Percentiles rank a stretch among this genome's conserved stretches.
Evolutionary conservation across 2,329 filamentous ascomycete genomes (phyloP).

Genomic region (Leptodontidium sp.): DNA sequence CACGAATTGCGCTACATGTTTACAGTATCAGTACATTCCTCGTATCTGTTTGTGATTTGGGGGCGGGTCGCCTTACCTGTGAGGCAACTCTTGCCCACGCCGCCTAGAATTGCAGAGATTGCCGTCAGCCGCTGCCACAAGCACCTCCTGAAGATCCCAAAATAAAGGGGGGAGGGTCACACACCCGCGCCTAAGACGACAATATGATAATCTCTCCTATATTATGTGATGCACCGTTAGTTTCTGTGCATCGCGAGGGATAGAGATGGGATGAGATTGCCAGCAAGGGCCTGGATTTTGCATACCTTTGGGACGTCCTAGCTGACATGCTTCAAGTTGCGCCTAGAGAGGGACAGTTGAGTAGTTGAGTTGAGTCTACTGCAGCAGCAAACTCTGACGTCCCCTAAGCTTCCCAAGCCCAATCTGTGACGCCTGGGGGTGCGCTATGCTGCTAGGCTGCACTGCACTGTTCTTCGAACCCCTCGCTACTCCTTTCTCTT

Average conservation of each 20-base stretch:
- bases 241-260: constrained; percentile 10
- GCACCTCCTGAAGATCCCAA: constrained; percentile 12
- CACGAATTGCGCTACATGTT: constrained; percentile 70
- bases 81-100: constrained; percentile 78
- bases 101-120: constrained; percentile 57
- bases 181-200: constrained; percentile 70
- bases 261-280: background rate
- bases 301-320: constrained; percentile 41
- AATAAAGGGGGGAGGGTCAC: constrained; percentile 37
- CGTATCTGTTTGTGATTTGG: constrained; percentile 3
- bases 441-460: background rate
- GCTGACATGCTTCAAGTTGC: constrained; percentile 36
- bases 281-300: background rate
- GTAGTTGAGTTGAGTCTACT: constrained; percentile 12
- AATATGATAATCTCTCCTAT: constrained; percentile 70
- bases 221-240: constrained; percentile 9
- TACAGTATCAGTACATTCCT: constrained; percentile 19
- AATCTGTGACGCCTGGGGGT: constrained; percentile 9
- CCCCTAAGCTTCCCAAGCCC: constrained; percentile 11
- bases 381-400: constrained; percentile 22
- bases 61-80: constrained; percentile 62
- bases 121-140: constrained; percentile 33
- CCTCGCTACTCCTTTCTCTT: constrained; percentile 6
- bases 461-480: background rate
- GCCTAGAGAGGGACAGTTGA: constrained; percentile 14